Evolutionary conservation across 2,329 filamentous ascomycete species (phyloP), one percentile per base, ranked within the genome.

Genomic region (Rhinocladiella mackenziei): DNA sequence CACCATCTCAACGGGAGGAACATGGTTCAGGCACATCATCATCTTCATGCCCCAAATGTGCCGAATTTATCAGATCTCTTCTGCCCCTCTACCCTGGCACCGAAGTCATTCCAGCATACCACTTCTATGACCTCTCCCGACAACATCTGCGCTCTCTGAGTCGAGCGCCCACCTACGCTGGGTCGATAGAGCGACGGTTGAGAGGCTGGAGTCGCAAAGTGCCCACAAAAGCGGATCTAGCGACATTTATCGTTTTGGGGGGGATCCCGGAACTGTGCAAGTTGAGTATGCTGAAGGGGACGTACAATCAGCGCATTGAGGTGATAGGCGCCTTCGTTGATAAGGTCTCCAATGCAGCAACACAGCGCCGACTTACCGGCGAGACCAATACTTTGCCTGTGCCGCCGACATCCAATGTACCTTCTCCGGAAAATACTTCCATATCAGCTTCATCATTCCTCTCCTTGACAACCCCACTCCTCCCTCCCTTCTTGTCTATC

Each of bases 211-310:
- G 34, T 18, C 40, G 45, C 9, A 48, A 40, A 28, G 32, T 50
- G 9, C 51, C 54, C 18, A 46, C 45, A 4, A 48, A 56, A 8
- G 22, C 41, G 10, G 46, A 57, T 14, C 30, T 57, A n/a, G 39
- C 51, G 5, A 48, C 48, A 14, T 34, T 54, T 20, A 31, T 54
- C 14, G 43, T 53, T 7, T 41, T 53, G 13, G 54, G 54, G 3
- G 55, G 55, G 19, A 39, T 56, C 8, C 23, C 48, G 2, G 41
- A 54, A 29, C 13, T 56, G 15, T 48, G 43, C 30, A 52, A 45
- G 32, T 29, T 56, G 7, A 50, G 43, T 23, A 41, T 54, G 23
- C 39, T 56, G 18, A 51, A 55, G 9, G 54, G 51, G 4, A 53
- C 42, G 8, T 53, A 54, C 33, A 51, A 40, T 35, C 37, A 48